Percentiles rank a stretch among this genome's conserved stretches.
These are phyloP conservation scores for Incumbomyces delicatus DNA, from an alignment of 2,329 filamentous ascomycete genomes.

Conservation along the genomic window DNA sequence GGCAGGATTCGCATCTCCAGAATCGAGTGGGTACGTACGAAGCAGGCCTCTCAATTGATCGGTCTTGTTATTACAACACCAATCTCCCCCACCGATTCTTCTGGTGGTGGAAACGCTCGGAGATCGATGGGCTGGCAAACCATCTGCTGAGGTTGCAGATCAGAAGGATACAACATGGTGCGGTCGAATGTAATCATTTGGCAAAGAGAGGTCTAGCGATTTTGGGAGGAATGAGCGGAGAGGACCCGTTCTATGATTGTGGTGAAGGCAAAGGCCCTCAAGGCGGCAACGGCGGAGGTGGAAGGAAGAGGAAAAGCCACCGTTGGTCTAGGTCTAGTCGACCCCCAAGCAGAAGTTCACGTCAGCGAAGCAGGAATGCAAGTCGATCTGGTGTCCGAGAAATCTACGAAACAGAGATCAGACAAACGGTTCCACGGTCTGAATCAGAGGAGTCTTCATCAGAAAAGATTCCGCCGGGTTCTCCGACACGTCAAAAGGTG, in stretches of 20 bases:
- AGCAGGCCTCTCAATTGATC: constrained; percentile 11
- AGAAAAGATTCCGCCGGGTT: neutral
- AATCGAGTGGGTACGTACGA: constrained; percentile 13
- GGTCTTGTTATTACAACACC: constrained; percentile 15
- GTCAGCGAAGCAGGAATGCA: neutral
- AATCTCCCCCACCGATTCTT: constrained; percentile 16
- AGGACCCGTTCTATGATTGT: constrained; percentile 8
- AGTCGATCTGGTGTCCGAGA: neutral
- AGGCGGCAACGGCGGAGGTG: constrained; percentile 7
- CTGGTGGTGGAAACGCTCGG: constrained; percentile 16
- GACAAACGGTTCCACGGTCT: neutral
- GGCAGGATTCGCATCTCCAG: constrained; percentile 1
- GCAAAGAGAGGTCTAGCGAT: constrained; percentile 11
- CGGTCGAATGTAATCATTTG: constrained; percentile 15
- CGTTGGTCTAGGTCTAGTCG: constrained; percentile 11
- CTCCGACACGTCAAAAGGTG: neutral
- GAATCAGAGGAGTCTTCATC: neutral
- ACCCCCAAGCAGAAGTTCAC: constrained; percentile 4
- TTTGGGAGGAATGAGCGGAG: constrained; percentile 1
- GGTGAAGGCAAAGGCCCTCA: constrained; percentile 6
- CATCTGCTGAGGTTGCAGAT: constrained; percentile 18
- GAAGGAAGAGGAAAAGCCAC: constrained; percentile 6
- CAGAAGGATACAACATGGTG: constrained; percentile 16
- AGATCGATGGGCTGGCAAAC: constrained; percentile 11
- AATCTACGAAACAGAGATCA: constrained; percentile 3